phyloP scores from a whole-genome alignment of 2,329 filamentous ascomycete genomes.

The Cordyceps farinosa region DNA sequence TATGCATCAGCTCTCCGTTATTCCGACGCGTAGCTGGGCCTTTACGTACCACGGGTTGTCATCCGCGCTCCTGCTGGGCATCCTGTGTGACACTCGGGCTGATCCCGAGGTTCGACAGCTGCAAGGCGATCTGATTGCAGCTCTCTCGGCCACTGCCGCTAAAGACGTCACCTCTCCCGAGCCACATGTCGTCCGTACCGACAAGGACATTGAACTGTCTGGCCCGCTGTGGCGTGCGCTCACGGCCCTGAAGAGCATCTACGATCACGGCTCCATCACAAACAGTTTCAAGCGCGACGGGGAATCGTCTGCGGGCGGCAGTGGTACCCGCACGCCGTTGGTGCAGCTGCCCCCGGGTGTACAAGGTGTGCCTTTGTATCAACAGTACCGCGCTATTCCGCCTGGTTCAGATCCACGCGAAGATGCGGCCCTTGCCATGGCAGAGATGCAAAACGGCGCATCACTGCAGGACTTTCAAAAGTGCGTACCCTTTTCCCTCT shows the following conservation, averaged over 20 bases:
- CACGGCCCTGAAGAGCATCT: constrained; percentile 61
- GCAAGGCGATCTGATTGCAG: constrained; percentile 61
- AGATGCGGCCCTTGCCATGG: constrained; percentile 61
- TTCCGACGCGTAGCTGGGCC: constrained; percentile 64
- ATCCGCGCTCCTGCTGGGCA: constrained; percentile 61
- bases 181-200: constrained; percentile 50
- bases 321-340: constrained; percentile 44
- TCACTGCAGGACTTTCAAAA: constrained; percentile 44
- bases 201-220: constrained; percentile 59
- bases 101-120: constrained; percentile 61
- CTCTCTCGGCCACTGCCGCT: constrained; percentile 60
- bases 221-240: constrained; percentile 60
- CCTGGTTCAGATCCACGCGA: constrained; percentile 50
- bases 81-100: constrained; percentile 59
- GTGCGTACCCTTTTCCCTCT: constrained; percentile 27
- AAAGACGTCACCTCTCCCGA: constrained; percentile 56
- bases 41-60: constrained; percentile 66
- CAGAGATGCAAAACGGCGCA: constrained; percentile 59
- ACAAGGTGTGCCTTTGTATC: constrained; percentile 24
- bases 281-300: constrained; percentile 50
- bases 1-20: constrained; percentile 65
- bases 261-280: constrained; percentile 59
- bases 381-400: constrained; percentile 27
- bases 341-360: constrained; percentile 26
- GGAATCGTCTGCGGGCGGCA: constrained; percentile 43